phyloP scores from a whole-genome alignment of 768 basidiomycete species.

The Termitomyces sp. region DNA sequence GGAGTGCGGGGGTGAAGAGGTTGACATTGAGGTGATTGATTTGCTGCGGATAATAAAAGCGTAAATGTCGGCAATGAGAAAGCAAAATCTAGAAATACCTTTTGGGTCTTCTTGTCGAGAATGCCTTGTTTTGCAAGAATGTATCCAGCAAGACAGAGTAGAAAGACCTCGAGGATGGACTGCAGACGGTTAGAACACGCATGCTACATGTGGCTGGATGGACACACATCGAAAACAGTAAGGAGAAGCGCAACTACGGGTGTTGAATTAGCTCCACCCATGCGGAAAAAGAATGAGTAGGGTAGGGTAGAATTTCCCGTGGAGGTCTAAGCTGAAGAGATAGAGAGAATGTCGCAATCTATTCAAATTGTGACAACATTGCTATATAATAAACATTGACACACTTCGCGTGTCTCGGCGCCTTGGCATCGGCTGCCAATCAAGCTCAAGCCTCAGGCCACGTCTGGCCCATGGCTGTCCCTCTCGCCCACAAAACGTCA shows the following conservation, averaged over 20 bases:
- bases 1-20: constrained; percentile 80
- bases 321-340: too few relatives aligned
- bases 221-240: constrained; percentile 52
- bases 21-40: constrained; percentile 81
- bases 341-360: neutral
- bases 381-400: neutral
- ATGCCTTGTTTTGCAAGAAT: constrained; percentile 73
- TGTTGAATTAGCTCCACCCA: neutral
- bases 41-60: constrained; percentile 37
- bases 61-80: neutral
- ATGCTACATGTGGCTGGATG: neutral
- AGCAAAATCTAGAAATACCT: constrained; percentile 38
- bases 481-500: neutral
- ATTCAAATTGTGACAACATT: neutral
- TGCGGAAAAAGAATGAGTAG: neutral
- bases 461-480: too few relatives aligned
- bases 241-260: constrained; percentile 42
- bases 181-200: constrained; percentile 20
- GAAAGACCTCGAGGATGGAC: constrained; percentile 87
- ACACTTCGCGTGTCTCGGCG: neutral
- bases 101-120: constrained; percentile 85
- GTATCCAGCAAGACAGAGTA: constrained; percentile 82
- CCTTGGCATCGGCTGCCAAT: neutral
- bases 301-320: too few relatives aligned
- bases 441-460: too few relatives aligned